Evolutionary conservation across 352 stramenopile species (phyloP).

Genomic region (Vaucheria bursata): DNA sequence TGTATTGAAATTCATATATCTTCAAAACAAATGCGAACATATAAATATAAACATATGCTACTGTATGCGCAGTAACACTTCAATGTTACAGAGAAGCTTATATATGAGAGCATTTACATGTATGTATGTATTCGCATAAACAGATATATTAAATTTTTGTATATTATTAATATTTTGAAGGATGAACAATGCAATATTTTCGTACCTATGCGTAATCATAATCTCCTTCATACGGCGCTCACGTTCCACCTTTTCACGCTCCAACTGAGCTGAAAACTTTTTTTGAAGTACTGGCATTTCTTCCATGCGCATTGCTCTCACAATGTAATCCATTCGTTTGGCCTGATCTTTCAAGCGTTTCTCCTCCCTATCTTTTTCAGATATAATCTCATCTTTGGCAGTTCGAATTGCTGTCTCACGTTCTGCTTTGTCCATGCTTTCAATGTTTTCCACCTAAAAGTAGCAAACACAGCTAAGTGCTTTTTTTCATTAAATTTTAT

Average conservation of each 20-base stretch:
- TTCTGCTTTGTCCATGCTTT: constrained; percentile 60
- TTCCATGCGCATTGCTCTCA: constrained; percentile 87
- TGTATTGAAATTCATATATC: too few relatives aligned
- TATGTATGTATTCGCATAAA: neutral
- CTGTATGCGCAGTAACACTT: neutral
- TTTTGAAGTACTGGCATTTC: constrained; percentile 49
- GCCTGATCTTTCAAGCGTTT: constrained; percentile 57
- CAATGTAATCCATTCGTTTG: constrained; percentile 87
- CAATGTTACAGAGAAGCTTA: neutral
- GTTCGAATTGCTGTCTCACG: constrained; percentile 44
- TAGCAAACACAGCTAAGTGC: too few relatives aligned
- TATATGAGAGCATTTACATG: neutral
- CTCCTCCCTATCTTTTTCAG: constrained; percentile 87
- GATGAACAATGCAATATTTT: neutral
- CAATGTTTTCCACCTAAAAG: constrained; percentile 51
- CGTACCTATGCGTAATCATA: neutral
- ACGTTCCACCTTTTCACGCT: constrained; percentile 4
- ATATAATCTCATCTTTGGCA: constrained; percentile 80
- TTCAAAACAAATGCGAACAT: neutral
- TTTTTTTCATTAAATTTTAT: too few relatives aligned
- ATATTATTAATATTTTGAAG: neutral
- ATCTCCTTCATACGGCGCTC: neutral
- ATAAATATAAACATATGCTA: constrained; percentile 1
- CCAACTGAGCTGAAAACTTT: constrained; percentile 30
- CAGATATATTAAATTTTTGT: constrained; percentile 5